Percentiles rank a stretch among this genome's conserved stretches.
Evolutionary conservation across 176 grass and related monocot genomes (phyloP).

Genomic region (Sorghum bicolor): DNA sequence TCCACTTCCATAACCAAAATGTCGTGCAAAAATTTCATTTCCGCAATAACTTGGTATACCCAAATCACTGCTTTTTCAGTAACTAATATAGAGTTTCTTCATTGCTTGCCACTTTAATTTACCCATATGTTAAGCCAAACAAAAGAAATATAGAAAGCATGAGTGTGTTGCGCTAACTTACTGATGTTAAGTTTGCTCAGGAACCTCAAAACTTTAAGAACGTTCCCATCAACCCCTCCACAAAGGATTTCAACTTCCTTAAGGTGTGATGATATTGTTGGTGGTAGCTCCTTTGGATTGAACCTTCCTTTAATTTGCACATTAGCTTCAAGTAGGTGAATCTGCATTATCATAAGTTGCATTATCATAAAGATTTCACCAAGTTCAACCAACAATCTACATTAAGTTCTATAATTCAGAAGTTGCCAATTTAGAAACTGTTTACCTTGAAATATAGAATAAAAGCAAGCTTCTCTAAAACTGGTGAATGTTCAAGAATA

Average conservation of each 20-base stretch:
- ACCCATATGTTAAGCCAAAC: background rate
- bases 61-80: background rate
- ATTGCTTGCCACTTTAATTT: background rate
- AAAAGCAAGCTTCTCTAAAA: background rate
- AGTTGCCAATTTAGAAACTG: background rate
- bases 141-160: background rate
- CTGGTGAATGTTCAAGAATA: slow-evolving; percentile 19
- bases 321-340: background rate
- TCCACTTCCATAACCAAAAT: background rate
- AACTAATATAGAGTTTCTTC: background rate
- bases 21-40: background rate
- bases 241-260: background rate
- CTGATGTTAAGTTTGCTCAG: slow-evolving; percentile 4
- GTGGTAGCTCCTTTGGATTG: background rate
- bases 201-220: background rate
- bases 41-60: background rate
- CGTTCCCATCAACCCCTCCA: background rate
- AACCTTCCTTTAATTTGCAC: background rate
- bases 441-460: background rate
- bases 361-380: background rate
- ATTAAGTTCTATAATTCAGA: background rate
- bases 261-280: slow-evolving; percentile 10
- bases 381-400: background rate
- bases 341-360: background rate
- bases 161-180: background rate